Evolutionary conservation across 23 red algal genomes (phyloP), one percentile per base, ranked within the genome.

Genomic region (Cyanidioschyzon merolae): DNA sequence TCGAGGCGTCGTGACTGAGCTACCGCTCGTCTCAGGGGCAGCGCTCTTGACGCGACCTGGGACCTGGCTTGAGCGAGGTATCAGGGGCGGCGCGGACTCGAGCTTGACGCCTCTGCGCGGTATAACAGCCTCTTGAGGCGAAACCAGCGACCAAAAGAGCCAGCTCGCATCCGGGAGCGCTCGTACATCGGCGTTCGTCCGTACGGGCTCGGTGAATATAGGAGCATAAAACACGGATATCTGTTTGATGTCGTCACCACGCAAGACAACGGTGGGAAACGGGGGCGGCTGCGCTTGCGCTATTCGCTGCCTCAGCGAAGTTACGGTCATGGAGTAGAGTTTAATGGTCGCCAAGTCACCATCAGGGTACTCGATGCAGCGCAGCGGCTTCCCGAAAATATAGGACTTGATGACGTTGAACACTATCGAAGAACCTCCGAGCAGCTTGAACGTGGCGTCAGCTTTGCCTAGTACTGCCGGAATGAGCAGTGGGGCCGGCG

Each of bases 101-200:
- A 95, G 74, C 77, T 95, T 95, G 15, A 95, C 90, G 18, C 85
- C 82, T 39, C 81, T 75, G 26, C 81, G 80, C 39, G 90, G 90
- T 71, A 95, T 95, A 27, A 82, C 74, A 35, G 37, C 80, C 30
- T 95, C 90, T 27, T 89, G 79, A 37, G 74, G 68, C 26, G 40
- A 82, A 29, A 84, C 86, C 79, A 88, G 87, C 37, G 82, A 86
- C 90, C 90, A 95, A 50, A 95, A 95, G 0, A 95, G 67, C 90
- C 90, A 95, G 1, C 82, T 75, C 41, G 83, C 87, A 17, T 95
- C 90, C 27, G 90, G 85, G 0, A 95, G 58, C 1, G 80, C 85
- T 27, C 85, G 79, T n/a, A 95, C 85, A 75, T 95, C 85, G 24
- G 77, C 75, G 79, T 95, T 85, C 31, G 80, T 89, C 41, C 58